Base-by-base conservation (phyloP, 2,329 filamentous ascomycete genomes). In the Colletotrichum tanaceti region DNA sequence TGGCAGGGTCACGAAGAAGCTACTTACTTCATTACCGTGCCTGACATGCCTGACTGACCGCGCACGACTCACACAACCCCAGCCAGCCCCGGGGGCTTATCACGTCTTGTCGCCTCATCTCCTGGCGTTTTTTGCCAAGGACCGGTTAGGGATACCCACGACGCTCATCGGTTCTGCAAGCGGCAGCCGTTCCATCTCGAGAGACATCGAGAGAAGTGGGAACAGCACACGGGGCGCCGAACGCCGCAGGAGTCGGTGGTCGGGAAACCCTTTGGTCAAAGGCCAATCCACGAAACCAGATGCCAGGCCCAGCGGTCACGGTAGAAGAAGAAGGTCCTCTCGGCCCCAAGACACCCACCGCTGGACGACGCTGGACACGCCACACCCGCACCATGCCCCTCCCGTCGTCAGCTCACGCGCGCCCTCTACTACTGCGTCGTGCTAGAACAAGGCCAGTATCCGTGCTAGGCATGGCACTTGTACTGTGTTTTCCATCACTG, bases 381-480 rank as follows among this genome's bases (percentile, higher is more conserved):
- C 53, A 50, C 52, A 58, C 55, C 38, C 47, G 65, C 54, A 64
- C 61, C 65, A 65, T 55, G 53, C 55, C 61, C 65, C 49, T 65
- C 61, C 61, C 65, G 43, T 68, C 65, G 54, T 65, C 61, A 65
- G 61, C 65, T 68, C 65, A 68, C 61, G 60, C 65, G 65, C 38
- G 49, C 47, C 47, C 46, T 28, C 41, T 41, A 57, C n/a, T n/a
- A 20, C n/a, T 16, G 39, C 35, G 5, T 22, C 28, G n/a, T 14
- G n/a, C 50, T 39, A 53, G 50, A 53, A 53, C 50, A 9, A 38
- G 28, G 32, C 28, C 28, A 32, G 28, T 9, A 32, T 9, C 28
- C n/a, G n/a, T n/a, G n/a, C n/a, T n/a, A 32, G 28, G 28, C 4
- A 32, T 7, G 9, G 2, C 2, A 32, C 28, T 32, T 32, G 28